phyloP scores from a whole-genome alignment of 345 rosid species.

The Eucalyptus albens region DNA sequence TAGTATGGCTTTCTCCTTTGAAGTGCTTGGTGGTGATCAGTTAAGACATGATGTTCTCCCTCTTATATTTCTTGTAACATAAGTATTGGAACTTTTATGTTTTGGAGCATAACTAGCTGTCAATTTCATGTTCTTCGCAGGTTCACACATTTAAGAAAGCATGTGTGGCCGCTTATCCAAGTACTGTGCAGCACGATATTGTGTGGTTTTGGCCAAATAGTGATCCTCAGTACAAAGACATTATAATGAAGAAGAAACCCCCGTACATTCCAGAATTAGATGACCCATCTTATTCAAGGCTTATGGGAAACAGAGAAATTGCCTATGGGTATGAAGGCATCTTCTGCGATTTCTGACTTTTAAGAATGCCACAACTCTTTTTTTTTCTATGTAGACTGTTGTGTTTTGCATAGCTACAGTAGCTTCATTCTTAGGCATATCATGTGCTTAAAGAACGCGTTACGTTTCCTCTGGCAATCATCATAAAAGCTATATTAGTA shows the following conservation, averaged over 20 bases:
- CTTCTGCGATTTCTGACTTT: neutral
- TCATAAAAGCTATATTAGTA: neutral
- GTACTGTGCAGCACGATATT: conserved; percentile 58
- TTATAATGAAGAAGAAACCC: conserved; percentile 48
- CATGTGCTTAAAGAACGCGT: neutral
- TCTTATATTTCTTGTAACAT: neutral
- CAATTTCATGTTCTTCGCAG: conserved; percentile 9
- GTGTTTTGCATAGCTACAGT: neutral
- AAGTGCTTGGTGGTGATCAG: neutral
- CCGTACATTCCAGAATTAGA: conserved; percentile 67
- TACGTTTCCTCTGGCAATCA: neutral
- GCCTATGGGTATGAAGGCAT: conserved; percentile 51
- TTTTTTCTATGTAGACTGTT: neutral
- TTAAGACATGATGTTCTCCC: neutral
- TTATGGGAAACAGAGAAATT: conserved; percentile 59
- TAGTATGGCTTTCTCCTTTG: neutral
- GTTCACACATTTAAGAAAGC: conserved; percentile 68
- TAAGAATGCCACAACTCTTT: neutral
- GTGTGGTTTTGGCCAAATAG: conserved; percentile 93
- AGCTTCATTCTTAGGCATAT: neutral
- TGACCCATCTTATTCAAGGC: conserved; percentile 62
- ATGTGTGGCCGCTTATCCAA: conserved; percentile 68
- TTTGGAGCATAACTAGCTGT: neutral
- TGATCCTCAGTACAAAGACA: conserved; percentile 63
- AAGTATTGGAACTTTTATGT: neutral